phyloP scores from a whole-genome alignment of 2,329 filamentous ascomycete species.

The Penicillium capsulatum region DNA sequence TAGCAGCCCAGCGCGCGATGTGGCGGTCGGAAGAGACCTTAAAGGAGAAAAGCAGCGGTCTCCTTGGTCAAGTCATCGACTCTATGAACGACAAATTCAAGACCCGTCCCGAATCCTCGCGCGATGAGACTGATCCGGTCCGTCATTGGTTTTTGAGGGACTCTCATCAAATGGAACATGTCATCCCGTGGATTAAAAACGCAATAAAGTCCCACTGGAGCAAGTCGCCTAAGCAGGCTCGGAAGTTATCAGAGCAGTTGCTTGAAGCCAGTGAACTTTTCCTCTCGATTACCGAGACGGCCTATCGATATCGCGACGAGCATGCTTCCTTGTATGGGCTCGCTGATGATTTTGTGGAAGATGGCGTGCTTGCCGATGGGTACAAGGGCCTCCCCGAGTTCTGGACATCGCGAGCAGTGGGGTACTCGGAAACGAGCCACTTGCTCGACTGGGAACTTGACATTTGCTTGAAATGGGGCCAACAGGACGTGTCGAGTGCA shows the following conservation, averaged over 20 bases:
- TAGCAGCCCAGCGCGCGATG: constrained; percentile 71
- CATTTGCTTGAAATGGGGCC: constrained; percentile 38
- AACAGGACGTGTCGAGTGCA: constrained; percentile 28
- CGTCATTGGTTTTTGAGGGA: constrained; percentile 84
- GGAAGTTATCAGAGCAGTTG: constrained; percentile 44
- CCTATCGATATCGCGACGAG: constrained; percentile 66
- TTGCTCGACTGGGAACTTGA: constrained; percentile 42
- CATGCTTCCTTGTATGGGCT: constrained; percentile 72
- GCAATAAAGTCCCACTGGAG: constrained; percentile 69
- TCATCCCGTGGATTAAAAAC: constrained; percentile 75
- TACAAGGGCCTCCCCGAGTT: constrained; percentile 71
- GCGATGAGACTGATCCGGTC: constrained; percentile 71
- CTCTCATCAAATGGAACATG: constrained; percentile 65
- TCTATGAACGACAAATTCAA: constrained; percentile 74
- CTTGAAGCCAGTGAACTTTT: constrained; percentile 74
- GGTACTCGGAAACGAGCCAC: constrained; percentile 37
- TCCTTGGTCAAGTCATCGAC: constrained; percentile 70
- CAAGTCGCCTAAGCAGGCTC: constrained; percentile 52
- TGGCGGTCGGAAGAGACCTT: constrained; percentile 73
- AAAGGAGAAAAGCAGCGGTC: constrained; percentile 56
- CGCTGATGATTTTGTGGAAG: constrained; percentile 59
- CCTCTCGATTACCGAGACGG: constrained; percentile 58
- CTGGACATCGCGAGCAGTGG: constrained; percentile 68
- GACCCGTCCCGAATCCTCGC: constrained; percentile 59
- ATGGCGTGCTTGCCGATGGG: constrained; percentile 59